Evolutionary conservation across 768 basidiomycete species (phyloP).

Genomic region (Boletus rex-veris): DNA sequence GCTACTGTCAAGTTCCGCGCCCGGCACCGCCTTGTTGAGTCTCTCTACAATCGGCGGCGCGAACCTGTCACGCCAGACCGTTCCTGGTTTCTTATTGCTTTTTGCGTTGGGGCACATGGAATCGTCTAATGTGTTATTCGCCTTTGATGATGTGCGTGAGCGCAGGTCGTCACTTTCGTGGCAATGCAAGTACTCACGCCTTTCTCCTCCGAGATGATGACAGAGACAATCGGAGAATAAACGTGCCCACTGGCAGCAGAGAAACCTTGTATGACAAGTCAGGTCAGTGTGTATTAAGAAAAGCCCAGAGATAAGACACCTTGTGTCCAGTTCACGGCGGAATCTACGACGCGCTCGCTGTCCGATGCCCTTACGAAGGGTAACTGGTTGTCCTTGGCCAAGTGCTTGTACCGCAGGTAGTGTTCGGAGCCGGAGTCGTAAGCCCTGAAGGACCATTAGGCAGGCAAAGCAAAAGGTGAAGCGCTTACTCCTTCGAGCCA

Average conservation of each 20-base stretch:
- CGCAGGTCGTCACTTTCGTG: not conserved
- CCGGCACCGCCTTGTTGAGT: constrained; percentile 59
- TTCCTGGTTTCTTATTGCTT: constrained; percentile 40
- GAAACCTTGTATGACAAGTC: constrained; percentile 47
- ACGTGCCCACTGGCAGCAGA: constrained; percentile 44
- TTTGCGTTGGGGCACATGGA: constrained; percentile 59
- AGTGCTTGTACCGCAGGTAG: constrained; percentile 50
- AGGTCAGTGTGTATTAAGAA: not conserved
- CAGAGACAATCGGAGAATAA: constrained; percentile 47
- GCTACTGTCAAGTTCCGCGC: constrained; percentile 49
- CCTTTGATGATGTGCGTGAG: constrained; percentile 26
- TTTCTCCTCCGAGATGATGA: constrained; percentile 46
- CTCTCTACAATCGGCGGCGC: constrained; percentile 53
- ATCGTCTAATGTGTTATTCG: constrained; percentile 69
- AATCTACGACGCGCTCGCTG: constrained; percentile 56
- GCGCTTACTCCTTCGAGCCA: constrained; percentile 60
- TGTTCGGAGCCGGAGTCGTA: constrained; percentile 50
- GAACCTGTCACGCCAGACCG: constrained; percentile 55
- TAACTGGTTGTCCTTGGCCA: constrained; percentile 41
- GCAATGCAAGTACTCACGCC: constrained; percentile 37
- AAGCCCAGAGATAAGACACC: constrained; percentile 36
- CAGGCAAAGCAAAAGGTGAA: not conserved
- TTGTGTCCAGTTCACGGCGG: constrained; percentile 66
- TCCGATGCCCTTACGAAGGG: constrained; percentile 56
- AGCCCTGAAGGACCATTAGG: constrained; percentile 33